Evolutionary conservation across 2,329 filamentous ascomycete genomes (phyloP), one percentile per base, ranked within the genome.

Genomic region (Cercospora berteroae): DNA sequence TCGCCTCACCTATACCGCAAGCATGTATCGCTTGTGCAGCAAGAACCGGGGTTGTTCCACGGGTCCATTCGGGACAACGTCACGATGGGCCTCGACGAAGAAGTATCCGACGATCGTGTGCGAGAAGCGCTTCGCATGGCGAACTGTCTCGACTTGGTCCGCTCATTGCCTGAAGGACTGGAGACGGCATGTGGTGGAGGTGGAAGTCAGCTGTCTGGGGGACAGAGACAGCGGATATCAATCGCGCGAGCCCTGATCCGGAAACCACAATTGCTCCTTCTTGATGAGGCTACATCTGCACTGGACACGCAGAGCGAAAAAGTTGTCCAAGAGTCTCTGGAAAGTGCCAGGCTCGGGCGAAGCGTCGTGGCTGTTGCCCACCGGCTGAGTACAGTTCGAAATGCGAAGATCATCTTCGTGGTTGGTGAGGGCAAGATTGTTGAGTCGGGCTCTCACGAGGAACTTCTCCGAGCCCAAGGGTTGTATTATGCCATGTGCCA

Each of bases 301-400:
- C 81, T 92, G 0, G 89, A 92, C 71, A 87, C 87, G 0, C 85
- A 89, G 73, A 87, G 85, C 0, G 89, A 91, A 74, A 85, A 85
- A 70, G 80, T 88, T 0, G 87, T 92, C 8, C 88, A 93, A 77
- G 81, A 81, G 0, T 89, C 90, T 0, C 87, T 94, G 74, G 88
- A 92, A 25, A 65, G 73, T 23, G 80, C 82, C 82, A 33, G 74
- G 0, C 16, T 29, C 71, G 73, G 73, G 2, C 70, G 80, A 7
- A 82, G 77, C 0, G 81, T 78, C 29, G 74, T 82, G 9, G 78
- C 78, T 1, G 77, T 81, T 2, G 79, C 80, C 4, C 80, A 81
- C 74, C 73, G 79, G 2, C 70, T 81, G 16, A 75, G 74, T 6
- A 81, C 79, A 2, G 72, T 81, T 7, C 71, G 74, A 23, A 68